Conservation (phyloP, 768 basidiomycete genomes). For the Lentinus tigrinus region DNA sequence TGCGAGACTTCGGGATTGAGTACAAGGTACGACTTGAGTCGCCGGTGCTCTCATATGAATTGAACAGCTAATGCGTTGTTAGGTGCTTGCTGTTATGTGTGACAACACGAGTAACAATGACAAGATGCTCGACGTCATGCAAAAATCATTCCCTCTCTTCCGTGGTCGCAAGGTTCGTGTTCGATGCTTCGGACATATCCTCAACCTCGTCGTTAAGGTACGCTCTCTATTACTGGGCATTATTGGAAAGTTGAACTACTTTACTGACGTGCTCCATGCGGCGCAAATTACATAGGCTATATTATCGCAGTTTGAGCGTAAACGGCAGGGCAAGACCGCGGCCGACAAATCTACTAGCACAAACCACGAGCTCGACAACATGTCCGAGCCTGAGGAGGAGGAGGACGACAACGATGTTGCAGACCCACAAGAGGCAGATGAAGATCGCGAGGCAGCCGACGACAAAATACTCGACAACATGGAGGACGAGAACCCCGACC, state of each 20-base stretch:
- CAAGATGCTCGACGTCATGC: conserved; percentile 27
- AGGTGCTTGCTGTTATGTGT: conserved; percentile 28
- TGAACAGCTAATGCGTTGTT: neutral
- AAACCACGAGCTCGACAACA: too few species aligned
- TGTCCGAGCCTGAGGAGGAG: neutral
- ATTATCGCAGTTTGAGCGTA: neutral
- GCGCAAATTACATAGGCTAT: neutral
- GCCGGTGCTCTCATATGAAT: neutral
- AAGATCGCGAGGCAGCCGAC: neutral
- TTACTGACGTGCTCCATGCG: neutral
- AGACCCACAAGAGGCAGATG: neutral
- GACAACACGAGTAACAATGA: conserved; percentile 38
- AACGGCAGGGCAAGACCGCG: neutral
- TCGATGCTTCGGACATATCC: conserved; percentile 32
- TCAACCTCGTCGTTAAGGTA: conserved; percentile 28
- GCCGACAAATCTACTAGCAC: too few species aligned
- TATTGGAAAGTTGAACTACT: neutral
- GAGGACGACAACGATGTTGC: neutral
- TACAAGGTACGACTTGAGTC: conserved; percentile 1
- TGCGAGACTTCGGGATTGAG: conserved; percentile 2
- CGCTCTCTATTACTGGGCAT: neutral
- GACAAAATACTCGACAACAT: neutral
- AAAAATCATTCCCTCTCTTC: neutral
- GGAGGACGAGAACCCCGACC: neutral
- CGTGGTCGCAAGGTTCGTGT: neutral